Evolutionary conservation across 768 basidiomycete genomes (phyloP).

Genomic region (Pisolithus orientalis): DNA sequence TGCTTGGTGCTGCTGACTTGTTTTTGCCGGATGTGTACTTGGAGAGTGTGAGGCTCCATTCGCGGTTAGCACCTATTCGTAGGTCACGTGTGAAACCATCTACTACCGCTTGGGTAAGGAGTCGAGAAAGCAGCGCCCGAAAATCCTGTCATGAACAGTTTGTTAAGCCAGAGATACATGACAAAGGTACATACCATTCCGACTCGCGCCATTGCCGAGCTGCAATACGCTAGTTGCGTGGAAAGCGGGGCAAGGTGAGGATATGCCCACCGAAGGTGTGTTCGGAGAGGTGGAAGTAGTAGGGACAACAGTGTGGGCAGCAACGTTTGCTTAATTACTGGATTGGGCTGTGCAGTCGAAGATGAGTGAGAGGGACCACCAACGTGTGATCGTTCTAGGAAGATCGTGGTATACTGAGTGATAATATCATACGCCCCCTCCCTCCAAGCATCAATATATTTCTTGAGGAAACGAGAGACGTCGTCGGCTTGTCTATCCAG

Average conservation of each 20-base stretch:
- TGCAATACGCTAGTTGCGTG: constrained; percentile 91
- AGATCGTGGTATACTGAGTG: constrained; percentile 85
- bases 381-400: constrained; percentile 59
- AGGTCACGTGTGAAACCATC: constrained; percentile 46
- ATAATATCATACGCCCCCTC: constrained; percentile 91
- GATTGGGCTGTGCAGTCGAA: constrained; percentile 15
- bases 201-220: constrained; percentile 84
- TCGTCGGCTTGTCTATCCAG: constrained; percentile 65
- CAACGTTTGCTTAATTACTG: constrained; percentile 25
- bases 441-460: constrained; percentile 85
- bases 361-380: constrained; percentile 13
- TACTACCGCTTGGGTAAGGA: constrained; percentile 61
- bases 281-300: constrained; percentile 61
- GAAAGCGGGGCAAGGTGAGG: constrained; percentile 75
- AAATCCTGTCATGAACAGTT: constrained; percentile 45
- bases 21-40: constrained; percentile 9
- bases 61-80: constrained; percentile 19
- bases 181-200: constrained; percentile 51
- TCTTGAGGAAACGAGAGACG: constrained; percentile 71
- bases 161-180: not conserved
- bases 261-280: constrained; percentile 54
- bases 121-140: constrained; percentile 54
- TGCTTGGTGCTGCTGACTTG: constrained; percentile 34
- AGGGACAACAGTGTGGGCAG: constrained; percentile 31
- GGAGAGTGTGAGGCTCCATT: constrained; percentile 30